Evolutionary conservation across 495 filamentous ascomycete genomes (phyloP), one percentile per base, ranked within the genome.

Genomic region (Platismatia glauca): DNA sequence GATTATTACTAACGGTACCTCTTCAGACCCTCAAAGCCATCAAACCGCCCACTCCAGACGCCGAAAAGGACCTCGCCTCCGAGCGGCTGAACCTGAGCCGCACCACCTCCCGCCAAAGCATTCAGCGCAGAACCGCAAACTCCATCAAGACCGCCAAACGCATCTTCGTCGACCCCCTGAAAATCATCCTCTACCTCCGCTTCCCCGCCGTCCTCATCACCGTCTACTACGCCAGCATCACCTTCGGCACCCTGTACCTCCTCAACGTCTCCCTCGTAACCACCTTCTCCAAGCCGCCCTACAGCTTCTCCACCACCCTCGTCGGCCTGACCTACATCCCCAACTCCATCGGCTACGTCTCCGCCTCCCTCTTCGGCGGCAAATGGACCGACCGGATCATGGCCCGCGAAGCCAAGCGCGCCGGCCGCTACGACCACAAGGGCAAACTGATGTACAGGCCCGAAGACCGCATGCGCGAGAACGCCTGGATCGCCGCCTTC

Each of bases 371-470:
- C 11, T 74, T 91, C 34, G 93, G 93, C 46, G 93, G 93, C 3
- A 77, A 76, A 46, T 97, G 92, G 92, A 87, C 90, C 71, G 93
- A 97, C 73, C 72, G 71, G 39, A 95, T 97, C 73, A 97, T 97
- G 93, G 78, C 82, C 38, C 84, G 88, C 4, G 87, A 92, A 74
- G 90, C 91, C 9, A 75, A 73, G 31, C 85, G 83, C 63, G 89
- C 89, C 0, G 81, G 81, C 35, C 77, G 89, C 7, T 89, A 85
- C 65, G 89, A 92, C 65, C 80, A 81, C 35, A 75, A 83, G 37
- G 88, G 89, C 29, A 85, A 83, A 61, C 75, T 89, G 46, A 78
- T 90, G 29, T 89, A 84, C 71, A 75, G 80, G 1, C 92, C 93
- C 0, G 93, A 96, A 76, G 93, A 97, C 71, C 83, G 93, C 4